These are phyloP conservation scores for Striga hermonthica DNA, from an alignment of 305 asterid genomes.

Conservation along the genomic window DNA sequence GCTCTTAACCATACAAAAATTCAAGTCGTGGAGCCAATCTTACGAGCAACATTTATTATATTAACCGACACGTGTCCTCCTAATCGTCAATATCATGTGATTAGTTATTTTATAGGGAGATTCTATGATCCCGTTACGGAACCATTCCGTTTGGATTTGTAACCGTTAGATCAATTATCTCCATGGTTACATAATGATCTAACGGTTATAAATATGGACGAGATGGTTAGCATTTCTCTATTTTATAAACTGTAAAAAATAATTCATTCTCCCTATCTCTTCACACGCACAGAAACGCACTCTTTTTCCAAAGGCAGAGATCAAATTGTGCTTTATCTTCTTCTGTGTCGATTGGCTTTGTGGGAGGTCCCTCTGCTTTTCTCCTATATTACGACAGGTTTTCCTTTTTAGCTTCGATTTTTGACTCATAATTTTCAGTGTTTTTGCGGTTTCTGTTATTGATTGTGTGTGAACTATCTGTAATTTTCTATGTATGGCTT, in stretches of 20 bases:
- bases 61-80: slow-evolving; percentile 45
- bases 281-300: slow-evolving; percentile 30
- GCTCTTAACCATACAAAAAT: too few relatives aligned
- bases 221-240: too few relatives aligned
- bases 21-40: too few relatives aligned
- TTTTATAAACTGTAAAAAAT: slow-evolving; percentile 15
- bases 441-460: slow-evolving; percentile 20
- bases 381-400: slow-evolving; percentile 41
- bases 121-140: too few relatives aligned
- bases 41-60: too few relatives aligned
- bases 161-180: too few relatives aligned
- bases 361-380: slow-evolving; percentile 37
- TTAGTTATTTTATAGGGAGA: slow-evolving; percentile 53
- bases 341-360: slow-evolving; percentile 20
- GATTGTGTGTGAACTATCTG: slow-evolving; percentile 1
- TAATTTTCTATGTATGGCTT: slow-evolving; percentile 14
- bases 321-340: background rate
- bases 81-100: slow-evolving; percentile 48
- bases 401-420: slow-evolving; percentile 20
- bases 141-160: too few relatives aligned
- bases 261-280: background rate
- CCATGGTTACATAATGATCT: too few relatives aligned
- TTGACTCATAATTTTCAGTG: slow-evolving; percentile 13
- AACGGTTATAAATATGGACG: too few relatives aligned
- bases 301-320: slow-evolving; percentile 29